Percentiles rank a stretch among this genome's conserved stretches.
phyloP scores from a whole-genome alignment of 164 flowering plant genomes.

The Berberis thunbergii region DNA sequence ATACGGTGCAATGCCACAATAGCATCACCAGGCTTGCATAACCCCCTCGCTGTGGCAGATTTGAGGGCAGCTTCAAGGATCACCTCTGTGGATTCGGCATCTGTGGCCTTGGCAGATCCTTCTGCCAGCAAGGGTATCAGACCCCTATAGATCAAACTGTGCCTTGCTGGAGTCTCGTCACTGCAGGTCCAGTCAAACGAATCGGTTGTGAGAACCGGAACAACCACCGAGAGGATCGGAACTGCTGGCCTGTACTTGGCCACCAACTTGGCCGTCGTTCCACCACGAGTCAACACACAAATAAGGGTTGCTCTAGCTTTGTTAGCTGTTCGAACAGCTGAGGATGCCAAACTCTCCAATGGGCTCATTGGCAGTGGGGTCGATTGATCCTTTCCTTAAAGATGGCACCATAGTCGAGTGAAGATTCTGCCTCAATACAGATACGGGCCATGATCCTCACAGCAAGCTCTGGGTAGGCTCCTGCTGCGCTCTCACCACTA shows the following conservation, averaged over 20 bases:
- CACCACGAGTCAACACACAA: constrained; percentile 80
- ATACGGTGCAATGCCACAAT: constrained; percentile 45
- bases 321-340: constrained; percentile 81
- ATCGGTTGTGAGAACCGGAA: constrained; percentile 68
- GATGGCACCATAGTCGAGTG: constrained; percentile 67
- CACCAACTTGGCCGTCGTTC: constrained; percentile 71
- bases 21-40: constrained; percentile 43
- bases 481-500: constrained; percentile 93
- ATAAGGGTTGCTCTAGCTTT: constrained; percentile 62
- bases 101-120: constrained; percentile 84
- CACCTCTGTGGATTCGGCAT: constrained; percentile 78
- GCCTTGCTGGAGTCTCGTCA: constrained; percentile 81
- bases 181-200: constrained; percentile 76
- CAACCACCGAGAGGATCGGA: constrained; percentile 77
- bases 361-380: constrained; percentile 91
- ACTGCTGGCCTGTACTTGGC: constrained; percentile 88
- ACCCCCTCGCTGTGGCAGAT: constrained; percentile 42
- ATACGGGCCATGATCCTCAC: constrained; percentile 80
- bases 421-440: constrained; percentile 72
- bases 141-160: constrained; percentile 68
- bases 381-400: constrained; percentile 67
- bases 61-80: constrained; percentile 72
- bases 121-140: constrained; percentile 63
- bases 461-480: constrained; percentile 75
- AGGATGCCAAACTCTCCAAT: constrained; percentile 76